Evolutionary conservation across 2,329 filamentous ascomycete species (phyloP).

Genomic region (Neofusicoccum kwambonambiense): DNA sequence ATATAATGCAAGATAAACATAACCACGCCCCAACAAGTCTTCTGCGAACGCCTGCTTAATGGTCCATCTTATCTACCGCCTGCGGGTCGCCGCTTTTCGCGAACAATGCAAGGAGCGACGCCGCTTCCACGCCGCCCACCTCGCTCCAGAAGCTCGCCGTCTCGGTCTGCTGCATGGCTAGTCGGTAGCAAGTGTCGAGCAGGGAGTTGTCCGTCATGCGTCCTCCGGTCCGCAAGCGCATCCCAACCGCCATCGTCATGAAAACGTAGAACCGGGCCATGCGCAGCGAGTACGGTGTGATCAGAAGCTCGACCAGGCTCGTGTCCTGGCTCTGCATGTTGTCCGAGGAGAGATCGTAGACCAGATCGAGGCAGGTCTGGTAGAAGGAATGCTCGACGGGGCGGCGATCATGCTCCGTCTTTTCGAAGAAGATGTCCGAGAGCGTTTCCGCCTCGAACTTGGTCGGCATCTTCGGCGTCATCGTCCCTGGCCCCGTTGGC

Average conservation of each 20-base stretch:
- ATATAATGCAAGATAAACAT: neutral
- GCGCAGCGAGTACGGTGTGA: slow-evolving; percentile 26
- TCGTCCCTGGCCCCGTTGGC: slow-evolving; percentile 25
- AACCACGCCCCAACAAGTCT: neutral
- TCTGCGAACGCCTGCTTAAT: neutral
- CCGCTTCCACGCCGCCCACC: slow-evolving; percentile 31
- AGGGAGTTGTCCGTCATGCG: slow-evolving; percentile 27
- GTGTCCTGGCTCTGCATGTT: neutral
- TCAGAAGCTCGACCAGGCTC: neutral
- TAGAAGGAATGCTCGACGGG: slow-evolving; percentile 3
- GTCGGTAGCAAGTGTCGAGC: slow-evolving; percentile 36
- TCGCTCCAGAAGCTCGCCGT: slow-evolving; percentile 36
- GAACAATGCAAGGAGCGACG: slow-evolving; percentile 33
- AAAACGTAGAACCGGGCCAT: slow-evolving; percentile 40
- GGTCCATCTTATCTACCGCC: neutral
- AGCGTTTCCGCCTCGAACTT: slow-evolving; percentile 38
- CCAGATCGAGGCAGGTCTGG: neutral
- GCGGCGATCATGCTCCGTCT: slow-evolving; percentile 24
- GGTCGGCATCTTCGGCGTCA: slow-evolving; percentile 30
- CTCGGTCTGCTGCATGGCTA: slow-evolving; percentile 35
- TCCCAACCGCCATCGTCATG: slow-evolving; percentile 36
- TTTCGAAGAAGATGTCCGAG: slow-evolving; percentile 33
- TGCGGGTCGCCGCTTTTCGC: slow-evolving; percentile 19
- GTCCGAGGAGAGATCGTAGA: neutral
- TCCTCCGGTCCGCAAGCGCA: slow-evolving; percentile 35